Evolutionary conservation across 2,329 filamentous ascomycete species (phyloP), one percentile per base, ranked within the genome.

Genomic region (Cordyceps fumosorosea): DNA sequence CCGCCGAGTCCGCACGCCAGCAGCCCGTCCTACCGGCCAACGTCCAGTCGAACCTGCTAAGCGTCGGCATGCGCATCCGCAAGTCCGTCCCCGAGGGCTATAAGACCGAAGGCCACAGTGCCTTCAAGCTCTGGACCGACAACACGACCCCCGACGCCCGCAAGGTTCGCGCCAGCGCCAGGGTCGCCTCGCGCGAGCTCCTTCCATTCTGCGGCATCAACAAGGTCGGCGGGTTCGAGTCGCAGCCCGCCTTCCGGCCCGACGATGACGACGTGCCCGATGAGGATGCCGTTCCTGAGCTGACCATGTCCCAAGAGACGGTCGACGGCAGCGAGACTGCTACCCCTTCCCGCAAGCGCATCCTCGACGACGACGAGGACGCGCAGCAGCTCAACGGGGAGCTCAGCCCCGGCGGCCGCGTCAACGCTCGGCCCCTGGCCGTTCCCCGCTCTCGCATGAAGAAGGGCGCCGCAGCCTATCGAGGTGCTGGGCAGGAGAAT

Each of bases 21-120:
- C 75, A 78, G 18, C 84, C 85, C 3, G 68, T 73, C 4, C 79
- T 93, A 16, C 86, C 90, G 1, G 75, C 81, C 26, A 80, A 80
- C 8, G 81, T 96, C 37, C 91, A 96, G 75, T 83, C 92, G 42
- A 89, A 89, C 65, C 86, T 98, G n/a, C 81, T 97, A 48, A 90
- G 84, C 69, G 93, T 98, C 66, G 93, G 93, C 69, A 97, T 97
- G 92, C 88, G 93, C 26, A 84, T 98, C 56, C 89, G 93, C 72
- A 98, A 98, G 78, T 90, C 90, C 12, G 89, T 98, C 8, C 89
- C 91, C 0, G 93, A 97, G 73, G 93, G 93, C 64, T 97, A 97
- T 82, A 96, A 96, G 78, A 96, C 90, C 1, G 74, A 72, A 65
- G 69, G 71, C 58, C 77, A 80, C 64, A 78, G 76, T 66, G 74